These are phyloP conservation scores for Penicillium polonicum DNA, from an alignment of 2,329 filamentous ascomycete species.

Conservation along the genomic window DNA sequence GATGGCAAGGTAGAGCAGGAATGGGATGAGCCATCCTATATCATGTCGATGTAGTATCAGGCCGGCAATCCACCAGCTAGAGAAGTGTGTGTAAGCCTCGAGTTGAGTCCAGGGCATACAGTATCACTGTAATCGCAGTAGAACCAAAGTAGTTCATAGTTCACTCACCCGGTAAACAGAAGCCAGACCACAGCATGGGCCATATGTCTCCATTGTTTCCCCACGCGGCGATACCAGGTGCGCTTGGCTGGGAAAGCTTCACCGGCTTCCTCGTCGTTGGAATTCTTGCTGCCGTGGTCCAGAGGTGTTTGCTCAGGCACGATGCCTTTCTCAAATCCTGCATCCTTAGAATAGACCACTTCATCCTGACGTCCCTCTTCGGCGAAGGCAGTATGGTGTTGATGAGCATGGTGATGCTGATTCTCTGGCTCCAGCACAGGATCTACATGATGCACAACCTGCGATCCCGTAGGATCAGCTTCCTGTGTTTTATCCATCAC, in stretches of 20 bases:
- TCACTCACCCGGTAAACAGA: conserved; percentile 55
- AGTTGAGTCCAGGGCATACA: conserved; percentile 1
- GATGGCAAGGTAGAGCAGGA: conserved; percentile 75
- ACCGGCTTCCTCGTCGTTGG: conserved; percentile 43
- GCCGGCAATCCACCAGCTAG: conserved; percentile 73
- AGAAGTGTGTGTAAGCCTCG: conserved; percentile 16
- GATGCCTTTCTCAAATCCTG: conserved; percentile 40
- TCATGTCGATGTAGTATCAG: conserved; percentile 70
- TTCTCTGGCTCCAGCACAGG: conserved; percentile 39
- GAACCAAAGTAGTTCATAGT: conserved; percentile 12
- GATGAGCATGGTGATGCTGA: conserved; percentile 42
- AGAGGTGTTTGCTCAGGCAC: conserved; percentile 38
- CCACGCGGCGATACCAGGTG: conserved; percentile 27
- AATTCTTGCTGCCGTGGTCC: conserved; percentile 37
- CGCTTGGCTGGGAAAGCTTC: conserved; percentile 31
- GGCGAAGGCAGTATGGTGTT: conserved; percentile 40
- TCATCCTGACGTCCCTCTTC: conserved; percentile 44
- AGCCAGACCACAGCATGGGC: conserved; percentile 51
- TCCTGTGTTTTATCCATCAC: conserved; percentile 3
- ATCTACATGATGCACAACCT: conserved; percentile 21
- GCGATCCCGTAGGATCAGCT: background rate
- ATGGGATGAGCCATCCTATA: conserved; percentile 79
- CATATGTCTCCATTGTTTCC: conserved; percentile 34
- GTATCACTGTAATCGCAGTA: background rate
- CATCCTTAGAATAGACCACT: conserved; percentile 50